These are phyloP conservation scores for Symbiodinium pilosum DNA, from an alignment of 73 alveolate genomes.

Conservation along the genomic window DNA sequence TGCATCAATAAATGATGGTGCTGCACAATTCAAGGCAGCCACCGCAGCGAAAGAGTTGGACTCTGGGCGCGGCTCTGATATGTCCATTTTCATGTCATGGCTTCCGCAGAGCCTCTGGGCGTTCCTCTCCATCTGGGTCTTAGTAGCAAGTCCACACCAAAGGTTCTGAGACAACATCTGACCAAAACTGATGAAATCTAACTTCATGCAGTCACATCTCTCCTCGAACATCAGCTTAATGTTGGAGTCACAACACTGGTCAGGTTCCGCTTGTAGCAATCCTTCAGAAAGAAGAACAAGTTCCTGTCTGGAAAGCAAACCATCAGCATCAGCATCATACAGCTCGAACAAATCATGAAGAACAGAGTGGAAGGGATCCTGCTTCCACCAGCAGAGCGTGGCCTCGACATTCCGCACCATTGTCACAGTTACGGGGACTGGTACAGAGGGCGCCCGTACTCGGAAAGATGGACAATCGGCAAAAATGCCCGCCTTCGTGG, in stretches of 20 bases:
- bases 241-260: not conserved
- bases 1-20: not conserved
- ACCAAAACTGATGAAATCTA: constrained; percentile 15
- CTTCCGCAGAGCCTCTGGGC: not conserved
- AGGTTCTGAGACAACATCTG: constrained; percentile 35
- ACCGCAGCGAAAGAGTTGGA: not conserved
- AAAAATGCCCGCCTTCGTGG: not conserved
- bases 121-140: constrained; percentile 4
- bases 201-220: not conserved
- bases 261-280: not conserved
- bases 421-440: not conserved
- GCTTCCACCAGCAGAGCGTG: constrained; percentile 55
- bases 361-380: not conserved
- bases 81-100: not conserved
- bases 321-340: constrained; percentile 27
- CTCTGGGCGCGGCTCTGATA: not conserved
- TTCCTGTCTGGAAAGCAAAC: not conserved
- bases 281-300: not conserved
- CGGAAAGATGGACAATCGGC: not conserved
- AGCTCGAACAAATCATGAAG: not conserved
- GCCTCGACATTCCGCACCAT: not conserved
- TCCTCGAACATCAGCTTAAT: not conserved
- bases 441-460: not conserved
- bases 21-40: not conserved
- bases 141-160: not conserved